These are phyloP conservation scores for Mortierella sp. DNA, from an alignment of 371 early-diverging fungal genomes.

Conservation along the genomic window DNA sequence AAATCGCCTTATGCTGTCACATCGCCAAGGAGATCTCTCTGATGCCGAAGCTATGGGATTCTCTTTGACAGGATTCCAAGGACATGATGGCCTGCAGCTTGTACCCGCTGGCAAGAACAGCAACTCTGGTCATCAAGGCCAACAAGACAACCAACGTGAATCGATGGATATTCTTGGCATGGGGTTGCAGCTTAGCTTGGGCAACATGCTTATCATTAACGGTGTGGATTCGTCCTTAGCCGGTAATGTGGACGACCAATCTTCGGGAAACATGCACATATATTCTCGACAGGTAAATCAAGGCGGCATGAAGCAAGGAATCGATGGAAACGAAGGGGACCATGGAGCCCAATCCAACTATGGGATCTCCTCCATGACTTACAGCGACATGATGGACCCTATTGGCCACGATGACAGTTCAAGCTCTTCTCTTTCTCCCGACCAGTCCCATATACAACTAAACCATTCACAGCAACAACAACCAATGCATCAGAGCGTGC, in stretches of 20 bases:
- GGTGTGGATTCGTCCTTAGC: conserved; percentile 23
- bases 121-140: conserved; percentile 6
- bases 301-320: conserved; percentile 18
- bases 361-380: conserved; percentile 10
- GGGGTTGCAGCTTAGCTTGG: conserved; percentile 37
- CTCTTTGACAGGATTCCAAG: conserved; percentile 17
- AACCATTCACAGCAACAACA: conserved; percentile 19
- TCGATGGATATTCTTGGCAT: conserved; percentile 21
- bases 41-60: conserved; percentile 17
- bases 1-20: conserved; percentile 14
- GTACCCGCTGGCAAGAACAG: neutral
- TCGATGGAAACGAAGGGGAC: conserved; percentile 5
- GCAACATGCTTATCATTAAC: conserved; percentile 46
- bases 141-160: neutral
- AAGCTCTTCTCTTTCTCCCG: conserved; percentile 29
- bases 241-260: conserved; percentile 9
- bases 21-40: conserved; percentile 18
- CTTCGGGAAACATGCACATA: neutral
- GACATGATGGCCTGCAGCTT: conserved; percentile 13
- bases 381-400: conserved; percentile 21
- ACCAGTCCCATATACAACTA: conserved; percentile 13
- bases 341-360: neutral
- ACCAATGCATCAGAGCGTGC: conserved; percentile 2
- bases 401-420: conserved; percentile 20
- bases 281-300: conserved; percentile 8